A percentile compares a stretch with the other conserved stretches of the same genome.
Evolutionary conservation across 2,329 filamentous ascomycete genomes (phyloP).

Genomic region (Pseudogymnoascus sp.): DNA sequence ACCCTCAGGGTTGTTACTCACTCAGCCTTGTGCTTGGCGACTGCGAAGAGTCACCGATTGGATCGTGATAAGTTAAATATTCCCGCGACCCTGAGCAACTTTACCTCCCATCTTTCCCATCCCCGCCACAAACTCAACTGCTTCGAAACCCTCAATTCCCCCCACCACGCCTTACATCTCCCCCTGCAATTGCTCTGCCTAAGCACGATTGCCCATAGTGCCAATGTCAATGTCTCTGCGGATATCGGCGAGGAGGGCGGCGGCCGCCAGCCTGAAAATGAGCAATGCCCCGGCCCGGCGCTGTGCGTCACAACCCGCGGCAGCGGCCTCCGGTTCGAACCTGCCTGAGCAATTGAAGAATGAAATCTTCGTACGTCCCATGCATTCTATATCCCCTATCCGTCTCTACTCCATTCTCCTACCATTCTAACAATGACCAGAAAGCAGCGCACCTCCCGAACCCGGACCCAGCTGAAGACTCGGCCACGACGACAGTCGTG

Average conservation of each 20-base stretch:
- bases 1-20: slow-evolving; percentile 6
- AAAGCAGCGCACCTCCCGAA: slow-evolving; percentile 44
- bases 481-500: slow-evolving; percentile 66
- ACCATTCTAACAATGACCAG: slow-evolving; percentile 14
- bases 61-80: slow-evolving; percentile 4
- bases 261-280: slow-evolving; percentile 19
- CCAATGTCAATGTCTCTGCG: slow-evolving; percentile 10
- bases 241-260: slow-evolving; percentile 22
- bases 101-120: not conserved
- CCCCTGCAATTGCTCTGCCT: slow-evolving; percentile 8
- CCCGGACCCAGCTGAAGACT: slow-evolving; percentile 65
- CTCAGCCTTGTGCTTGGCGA: not conserved
- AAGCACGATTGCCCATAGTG: slow-evolving; percentile 8
- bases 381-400: not conserved
- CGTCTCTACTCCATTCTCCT: not conserved
- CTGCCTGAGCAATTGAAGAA: slow-evolving; percentile 29
- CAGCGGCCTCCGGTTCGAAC: slow-evolving; percentile 30
- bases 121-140: not conserved
- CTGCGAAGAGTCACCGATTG: slow-evolving; percentile 8
- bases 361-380: slow-evolving; percentile 28
- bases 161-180: not conserved
- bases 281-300: slow-evolving; percentile 20
- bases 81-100: not conserved
- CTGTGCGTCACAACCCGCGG: slow-evolving; percentile 27
- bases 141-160: not conserved